Evolutionary conservation across 352 stramenopile genomes (phyloP).

Genomic region (Phytopythium helicoides): DNA sequence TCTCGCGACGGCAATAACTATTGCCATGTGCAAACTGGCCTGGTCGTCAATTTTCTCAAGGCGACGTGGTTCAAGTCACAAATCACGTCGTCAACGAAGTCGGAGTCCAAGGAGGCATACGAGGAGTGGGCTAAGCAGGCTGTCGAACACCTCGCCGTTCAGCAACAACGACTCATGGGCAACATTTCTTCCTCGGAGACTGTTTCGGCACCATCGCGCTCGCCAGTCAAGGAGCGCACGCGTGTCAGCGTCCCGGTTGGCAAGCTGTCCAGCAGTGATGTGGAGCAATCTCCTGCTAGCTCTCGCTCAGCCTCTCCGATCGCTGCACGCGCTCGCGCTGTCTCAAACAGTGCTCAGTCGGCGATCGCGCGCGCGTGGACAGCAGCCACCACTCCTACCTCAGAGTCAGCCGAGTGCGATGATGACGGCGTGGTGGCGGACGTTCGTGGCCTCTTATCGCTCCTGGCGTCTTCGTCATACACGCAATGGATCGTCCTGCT

Average conservation of each 20-base stretch:
- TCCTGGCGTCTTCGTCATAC: conserved; percentile 12
- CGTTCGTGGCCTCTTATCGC: conserved; percentile 2
- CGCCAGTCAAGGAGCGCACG: background rate
- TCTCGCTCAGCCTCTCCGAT: background rate
- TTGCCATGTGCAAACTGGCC: conserved; percentile 65
- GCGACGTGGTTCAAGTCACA: conserved; percentile 85
- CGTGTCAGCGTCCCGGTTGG: background rate
- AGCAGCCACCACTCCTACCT: background rate
- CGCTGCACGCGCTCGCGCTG: background rate
- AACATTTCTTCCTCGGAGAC: background rate
- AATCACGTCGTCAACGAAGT: conserved; percentile 73
- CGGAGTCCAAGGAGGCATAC: conserved; percentile 67
- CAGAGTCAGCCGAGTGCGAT: background rate
- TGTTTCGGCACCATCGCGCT: background rate
- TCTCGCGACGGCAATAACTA: conserved; percentile 70
- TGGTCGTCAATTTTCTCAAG: conserved; percentile 77
- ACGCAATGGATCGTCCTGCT: conserved; percentile 31
- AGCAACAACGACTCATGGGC: conserved; percentile 19
- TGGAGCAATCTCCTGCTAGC: background rate
- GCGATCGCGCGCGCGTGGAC: conserved; percentile 9
- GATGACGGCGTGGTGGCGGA: conserved; percentile 1
- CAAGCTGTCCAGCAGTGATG: background rate
- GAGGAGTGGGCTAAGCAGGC: conserved; percentile 59
- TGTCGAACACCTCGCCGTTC: conserved; percentile 39
- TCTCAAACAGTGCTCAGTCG: conserved; percentile 1